Base-by-base conservation (phyloP, 192 early-diverging fungal species). In the Umbelopsis sp. region DNA sequence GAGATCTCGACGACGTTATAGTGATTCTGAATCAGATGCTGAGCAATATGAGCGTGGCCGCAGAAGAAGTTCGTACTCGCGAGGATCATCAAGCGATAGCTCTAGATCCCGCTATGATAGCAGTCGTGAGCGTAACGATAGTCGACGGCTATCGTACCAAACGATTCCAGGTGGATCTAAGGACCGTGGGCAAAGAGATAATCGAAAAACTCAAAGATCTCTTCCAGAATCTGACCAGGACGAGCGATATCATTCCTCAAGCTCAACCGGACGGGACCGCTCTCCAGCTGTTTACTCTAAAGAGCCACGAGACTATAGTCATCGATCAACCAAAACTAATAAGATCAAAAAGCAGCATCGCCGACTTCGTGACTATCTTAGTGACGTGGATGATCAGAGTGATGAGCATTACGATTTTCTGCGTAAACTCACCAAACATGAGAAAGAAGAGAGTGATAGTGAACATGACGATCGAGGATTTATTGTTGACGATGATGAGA, bases 341-440 rank as follows among this genome's bases (percentile, higher is more conserved):
- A 66, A 80, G 64, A 21, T 71, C 20, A 77, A 71, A 66, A 69
- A 79, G 20, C 66, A 80, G 22, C 70, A 67, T 18, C 75, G 77
- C 23, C 71, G 84, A 15, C 75, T 83, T 50, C 79, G 83, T 35
- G 83, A 84, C 33, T 84, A 82, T 55, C 78, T 83, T 18, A 83
- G 79, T 22, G 81, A 81, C 66, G 79, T 75, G 7, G 81, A 82
- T 30, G 77, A 78, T 16, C 71, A 64, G 20, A 78, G 75, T 20
- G 70, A 78, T n/a, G 58, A 72, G 46, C 78, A 80, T 22, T 74
- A 76, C 53, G 78, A 82, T 22, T 87, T 87, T 64, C 69, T 87
- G 46, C 74, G 76, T 37, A 76, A 82, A 52, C 78, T 87, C 20
- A 77, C 78, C 25, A 69, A 75, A 51, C 78, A 79, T 46, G 80